Conservation (phyloP, 1,139 yeast genomes). For the Pichia inconspicua region DNA sequence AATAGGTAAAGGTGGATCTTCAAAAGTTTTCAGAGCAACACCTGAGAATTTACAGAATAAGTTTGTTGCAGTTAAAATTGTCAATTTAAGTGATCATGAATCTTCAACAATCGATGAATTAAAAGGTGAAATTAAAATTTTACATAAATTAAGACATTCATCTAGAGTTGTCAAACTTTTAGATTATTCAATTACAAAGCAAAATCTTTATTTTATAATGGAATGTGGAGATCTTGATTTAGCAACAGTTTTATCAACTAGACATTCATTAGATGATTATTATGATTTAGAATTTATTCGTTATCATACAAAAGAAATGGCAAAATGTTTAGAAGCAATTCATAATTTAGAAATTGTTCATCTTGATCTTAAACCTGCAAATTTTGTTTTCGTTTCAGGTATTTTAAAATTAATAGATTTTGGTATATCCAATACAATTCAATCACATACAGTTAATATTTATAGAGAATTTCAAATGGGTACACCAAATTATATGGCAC, state of each 20-base stretch:
- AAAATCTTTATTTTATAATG: constrained; percentile 71
- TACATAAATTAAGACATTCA: constrained; percentile 51
- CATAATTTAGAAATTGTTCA: constrained; percentile 87
- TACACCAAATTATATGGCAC: constrained; percentile 89
- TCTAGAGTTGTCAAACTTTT: constrained; percentile 71
- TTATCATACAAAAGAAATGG: constrained; percentile 71
- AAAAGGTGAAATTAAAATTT: constrained; percentile 81
- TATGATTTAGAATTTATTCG: constrained; percentile 74
- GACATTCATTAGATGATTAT: constrained; percentile 30
- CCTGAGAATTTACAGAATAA: constrained; percentile 35
- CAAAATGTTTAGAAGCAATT: constrained; percentile 80
- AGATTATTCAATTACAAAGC: constrained; percentile 63
- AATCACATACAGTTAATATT: constrained; percentile 85
- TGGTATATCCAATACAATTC: constrained; percentile 92
- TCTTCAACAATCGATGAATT: constrained; percentile 66
- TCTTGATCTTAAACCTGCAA: constrained; percentile 93
- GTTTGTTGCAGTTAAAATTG: constrained; percentile 76
- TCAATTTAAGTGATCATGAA: constrained; percentile 74
- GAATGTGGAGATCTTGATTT: constrained; percentile 93
- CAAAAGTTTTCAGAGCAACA: constrained; percentile 81
- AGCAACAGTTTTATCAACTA: constrained; percentile 67
- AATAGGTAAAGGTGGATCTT: constrained; percentile 88
- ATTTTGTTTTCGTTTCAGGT: constrained; percentile 82
- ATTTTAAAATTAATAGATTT: constrained; percentile 83
- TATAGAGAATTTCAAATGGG: constrained; percentile 91